Conservation (phyloP, 116 monocot species). For the Phalaenopsis hybrid region DNA sequence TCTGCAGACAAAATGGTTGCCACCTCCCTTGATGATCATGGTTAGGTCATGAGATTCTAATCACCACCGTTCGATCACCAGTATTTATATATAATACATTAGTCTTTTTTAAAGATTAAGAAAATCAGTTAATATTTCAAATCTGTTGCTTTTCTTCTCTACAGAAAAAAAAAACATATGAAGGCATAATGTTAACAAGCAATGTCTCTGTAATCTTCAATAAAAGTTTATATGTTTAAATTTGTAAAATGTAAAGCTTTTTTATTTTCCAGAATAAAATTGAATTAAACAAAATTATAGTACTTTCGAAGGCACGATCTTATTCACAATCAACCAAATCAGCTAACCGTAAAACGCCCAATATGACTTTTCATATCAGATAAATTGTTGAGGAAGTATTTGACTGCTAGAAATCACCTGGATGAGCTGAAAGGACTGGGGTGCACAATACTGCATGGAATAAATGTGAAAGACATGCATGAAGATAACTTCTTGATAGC, state of each 20-base stretch:
- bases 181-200: no score
- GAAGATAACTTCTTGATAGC: slow-evolving; percentile 7
- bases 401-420: slow-evolving; percentile 9
- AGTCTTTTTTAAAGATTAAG: no score
- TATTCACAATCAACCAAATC: no score
- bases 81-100: neutral
- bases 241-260: no score
- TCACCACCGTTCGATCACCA: neutral
- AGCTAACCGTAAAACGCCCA: no score
- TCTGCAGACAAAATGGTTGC: slow-evolving; percentile 21
- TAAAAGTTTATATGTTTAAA: neutral
- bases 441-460: slow-evolving; percentile 19
- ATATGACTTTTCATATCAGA: neutral
- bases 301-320: no score
- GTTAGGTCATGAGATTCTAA: neutral
- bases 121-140: no score
- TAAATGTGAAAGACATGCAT: slow-evolving; percentile 32
- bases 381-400: slow-evolving; percentile 14
- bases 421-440: slow-evolving; percentile 13
- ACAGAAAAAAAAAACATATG: no score
- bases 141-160: no score
- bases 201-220: no score
- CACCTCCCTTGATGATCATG: slow-evolving; percentile 20
- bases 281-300: no score
- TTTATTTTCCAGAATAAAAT: no score